Base-by-base conservation (phyloP, 1,284 basidiomycete species). In the Melampsora abietis-canadensis region DNA sequence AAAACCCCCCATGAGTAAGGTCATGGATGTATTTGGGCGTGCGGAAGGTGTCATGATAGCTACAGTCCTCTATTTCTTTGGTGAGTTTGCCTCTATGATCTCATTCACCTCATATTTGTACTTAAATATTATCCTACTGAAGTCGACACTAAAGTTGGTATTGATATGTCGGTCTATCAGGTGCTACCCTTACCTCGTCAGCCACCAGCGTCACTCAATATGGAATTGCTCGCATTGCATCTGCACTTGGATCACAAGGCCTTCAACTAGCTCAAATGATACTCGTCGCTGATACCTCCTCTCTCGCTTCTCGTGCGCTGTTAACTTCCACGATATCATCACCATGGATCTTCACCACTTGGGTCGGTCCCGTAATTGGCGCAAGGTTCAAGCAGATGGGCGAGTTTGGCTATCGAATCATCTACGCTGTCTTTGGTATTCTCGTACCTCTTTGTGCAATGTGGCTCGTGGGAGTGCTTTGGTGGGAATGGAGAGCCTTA, bases 21-120 rank as follows among this genome's bases (percentile, higher is more conserved):
- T 80, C 31, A 77, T 81, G 46, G 80, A 81, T 76, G 79, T 79
- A 4, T 81, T 80, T 63, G 80, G 80, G 4, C 76, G 80, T 54
- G 79, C 80, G 2, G 80, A 81, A 68, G 80, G 79, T 6, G 69
- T 80, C 44, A 77, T 78, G 57, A 68, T 80, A 51, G 78, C 79
- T 19, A 80, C 78, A 7, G 47, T 75, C 2, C 65, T 80, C 17
- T 81, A 80, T 75, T 77, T 76, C 14, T 40, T 80, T 68, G 77
- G 77, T 66, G 31, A 76, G 59, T 40, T 7, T 51, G 31, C 21
- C 24, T 17, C 17, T 64, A 63, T 51, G 30, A 68, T 47, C 30
- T 63, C 46, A 27, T 59, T 31, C 48, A 24, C 37, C 62, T 44
- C 2, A 19, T 31, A 34, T 10, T 4, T 12, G 1, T 46, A 65